phyloP scores from a whole-genome alignment of 2,329 filamentous ascomycete genomes.

The Nakataea oryzae region DNA sequence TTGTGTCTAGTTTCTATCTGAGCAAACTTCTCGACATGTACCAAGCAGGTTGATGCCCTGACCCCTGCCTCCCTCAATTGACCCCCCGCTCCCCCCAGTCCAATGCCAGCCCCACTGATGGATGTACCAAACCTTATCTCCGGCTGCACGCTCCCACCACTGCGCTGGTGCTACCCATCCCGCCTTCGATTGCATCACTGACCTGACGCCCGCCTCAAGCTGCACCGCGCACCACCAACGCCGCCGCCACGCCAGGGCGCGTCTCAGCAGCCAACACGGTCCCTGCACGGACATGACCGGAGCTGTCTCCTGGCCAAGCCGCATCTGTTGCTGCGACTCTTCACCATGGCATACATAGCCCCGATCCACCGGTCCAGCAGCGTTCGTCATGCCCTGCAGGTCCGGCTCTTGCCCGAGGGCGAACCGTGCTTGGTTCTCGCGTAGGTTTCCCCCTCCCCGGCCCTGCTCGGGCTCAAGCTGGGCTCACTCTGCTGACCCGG shows the following conservation, averaged over 20 bases:
- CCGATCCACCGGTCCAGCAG: slow-evolving; percentile 90
- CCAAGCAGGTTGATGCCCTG: not conserved
- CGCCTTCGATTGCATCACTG: not conserved
- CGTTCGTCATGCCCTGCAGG: slow-evolving; percentile 76
- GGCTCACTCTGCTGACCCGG: slow-evolving; percentile 16
- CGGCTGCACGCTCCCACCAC: not conserved
- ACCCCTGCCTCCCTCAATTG: not conserved
- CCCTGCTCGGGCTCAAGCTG: not conserved
- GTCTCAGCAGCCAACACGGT: not conserved
- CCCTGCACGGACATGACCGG: not conserved
- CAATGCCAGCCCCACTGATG: not conserved
- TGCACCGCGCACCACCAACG: not conserved
- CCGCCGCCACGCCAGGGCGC: not conserved
- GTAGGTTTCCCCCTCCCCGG: slow-evolving; percentile 35
- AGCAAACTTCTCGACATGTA: not conserved
- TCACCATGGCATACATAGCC: slow-evolving; percentile 79
- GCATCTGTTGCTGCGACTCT: not conserved
- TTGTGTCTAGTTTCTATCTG: not conserved
- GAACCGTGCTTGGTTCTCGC: slow-evolving; percentile 79
- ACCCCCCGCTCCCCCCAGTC: not conserved
- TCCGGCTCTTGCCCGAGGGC: slow-evolving; percentile 62
- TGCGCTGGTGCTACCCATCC: not conserved
- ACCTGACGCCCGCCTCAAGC: not conserved
- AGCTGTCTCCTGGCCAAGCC: not conserved
- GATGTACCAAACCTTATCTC: not conserved